Conservation (phyloP, 169 alveolate genomes). For the Cryptosporidium bovis region DNA sequence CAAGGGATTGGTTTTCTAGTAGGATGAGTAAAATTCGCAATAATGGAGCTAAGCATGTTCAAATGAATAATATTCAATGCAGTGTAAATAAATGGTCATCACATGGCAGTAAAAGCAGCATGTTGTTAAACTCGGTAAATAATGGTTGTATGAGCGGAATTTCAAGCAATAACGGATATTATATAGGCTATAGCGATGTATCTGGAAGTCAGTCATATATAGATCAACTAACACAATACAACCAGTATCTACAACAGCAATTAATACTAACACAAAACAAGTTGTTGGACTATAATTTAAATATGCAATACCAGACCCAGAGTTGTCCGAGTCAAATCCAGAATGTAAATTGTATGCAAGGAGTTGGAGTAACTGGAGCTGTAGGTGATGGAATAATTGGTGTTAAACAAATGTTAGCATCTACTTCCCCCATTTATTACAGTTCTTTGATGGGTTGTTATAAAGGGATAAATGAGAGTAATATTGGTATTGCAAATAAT, state of each 20-base stretch:
- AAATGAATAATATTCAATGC: not conserved
- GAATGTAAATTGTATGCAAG: no score
- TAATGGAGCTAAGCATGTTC: not conserved
- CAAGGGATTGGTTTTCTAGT: conserved; percentile 5
- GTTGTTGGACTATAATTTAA: conserved; percentile 21
- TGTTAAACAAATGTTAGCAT: no score
- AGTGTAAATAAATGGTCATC: no score
- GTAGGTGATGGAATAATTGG: no score
- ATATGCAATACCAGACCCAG: conserved; percentile 40
- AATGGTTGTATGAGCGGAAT: not conserved
- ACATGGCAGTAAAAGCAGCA: no score
- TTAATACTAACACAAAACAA: conserved; percentile 13
- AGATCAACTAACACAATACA: conserved; percentile 22
- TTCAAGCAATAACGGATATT: not conserved
- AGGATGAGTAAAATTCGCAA: not conserved
- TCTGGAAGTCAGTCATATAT: conserved; percentile 1
- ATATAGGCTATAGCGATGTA: not conserved
- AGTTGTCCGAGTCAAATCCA: no score
- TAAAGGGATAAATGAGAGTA: no score
- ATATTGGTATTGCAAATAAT: no score
- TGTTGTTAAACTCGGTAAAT: not conserved
- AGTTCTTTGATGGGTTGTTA: no score
- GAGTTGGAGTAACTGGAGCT: no score
- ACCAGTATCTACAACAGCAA: conserved; percentile 31
- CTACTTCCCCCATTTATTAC: no score